These are phyloP conservation scores for Hygrophorus pudorinus DNA, from an alignment of 768 basidiomycete species.

Conservation along the genomic window DNA sequence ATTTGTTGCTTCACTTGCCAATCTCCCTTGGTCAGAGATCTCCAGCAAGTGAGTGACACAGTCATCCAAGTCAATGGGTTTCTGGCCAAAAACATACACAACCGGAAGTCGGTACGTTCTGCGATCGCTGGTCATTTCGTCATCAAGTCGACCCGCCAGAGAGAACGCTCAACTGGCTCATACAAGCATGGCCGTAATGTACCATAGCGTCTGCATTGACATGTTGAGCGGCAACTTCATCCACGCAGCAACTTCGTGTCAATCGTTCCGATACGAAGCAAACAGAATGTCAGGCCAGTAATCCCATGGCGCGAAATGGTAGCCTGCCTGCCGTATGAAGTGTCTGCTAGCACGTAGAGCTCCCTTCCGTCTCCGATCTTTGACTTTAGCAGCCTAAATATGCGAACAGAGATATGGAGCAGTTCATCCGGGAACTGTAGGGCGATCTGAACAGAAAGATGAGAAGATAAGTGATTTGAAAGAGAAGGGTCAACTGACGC, in stretches of 20 bases:
- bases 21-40: conserved; percentile 16
- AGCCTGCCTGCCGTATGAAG: conserved; percentile 87
- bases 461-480: background rate
- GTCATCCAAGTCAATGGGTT: conserved; percentile 43
- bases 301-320: background rate
- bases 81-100: conserved; percentile 83
- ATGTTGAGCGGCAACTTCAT: conserved; percentile 92
- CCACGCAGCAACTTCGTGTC: conserved; percentile 78
- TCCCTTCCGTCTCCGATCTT: conserved; percentile 33
- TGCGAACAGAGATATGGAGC: conserved; percentile 74
- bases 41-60: conserved; percentile 35
- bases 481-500: conserved; percentile 36
- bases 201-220: conserved; percentile 86
- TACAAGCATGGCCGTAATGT: conserved; percentile 94
- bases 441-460: conserved; percentile 45
- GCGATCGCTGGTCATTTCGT: background rate
- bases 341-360: conserved; percentile 91
- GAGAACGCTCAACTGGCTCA: conserved; percentile 54
- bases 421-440: conserved; percentile 96
- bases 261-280: background rate
- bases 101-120: conserved; percentile 86
- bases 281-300: background rate
- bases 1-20: conserved; percentile 3
- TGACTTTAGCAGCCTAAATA: conserved; percentile 59
- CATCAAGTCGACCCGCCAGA: background rate